Evolutionary conservation across 495 filamentous ascomycete genomes (phyloP).

Genomic region (Aspergillus ellipticus): DNA sequence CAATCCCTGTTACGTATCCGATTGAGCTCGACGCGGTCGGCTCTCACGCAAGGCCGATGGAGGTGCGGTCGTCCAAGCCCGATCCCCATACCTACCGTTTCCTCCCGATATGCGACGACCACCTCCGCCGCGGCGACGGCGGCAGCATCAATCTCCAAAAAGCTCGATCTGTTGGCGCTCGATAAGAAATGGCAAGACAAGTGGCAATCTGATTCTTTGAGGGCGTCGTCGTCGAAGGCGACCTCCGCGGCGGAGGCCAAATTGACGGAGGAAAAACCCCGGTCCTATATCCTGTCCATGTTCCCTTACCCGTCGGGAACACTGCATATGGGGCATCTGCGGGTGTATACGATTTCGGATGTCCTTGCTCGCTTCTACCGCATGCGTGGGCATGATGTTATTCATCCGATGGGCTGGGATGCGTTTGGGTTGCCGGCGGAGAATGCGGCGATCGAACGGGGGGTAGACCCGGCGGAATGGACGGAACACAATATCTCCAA

Average conservation of each 20-base stretch:
- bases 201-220: constrained; percentile 39
- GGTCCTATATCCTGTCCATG: constrained; percentile 83
- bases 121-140: constrained; percentile 24
- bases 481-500: constrained; percentile 71
- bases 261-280: constrained; percentile 31
- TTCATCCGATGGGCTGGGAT: constrained; percentile 93
- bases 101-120: constrained; percentile 15
- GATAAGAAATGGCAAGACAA: constrained; percentile 72
- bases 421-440: constrained; percentile 88
- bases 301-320: constrained; percentile 89
- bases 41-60: constrained; percentile 20
- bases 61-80: constrained; percentile 17
- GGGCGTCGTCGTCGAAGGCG: neutral
- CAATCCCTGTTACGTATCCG: constrained; percentile 27
- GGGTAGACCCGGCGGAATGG: constrained; percentile 74
- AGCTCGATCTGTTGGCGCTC: constrained; percentile 60
- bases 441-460: constrained; percentile 88
- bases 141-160: constrained; percentile 9
- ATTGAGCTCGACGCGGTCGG: constrained; percentile 21
- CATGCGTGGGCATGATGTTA: constrained; percentile 71
- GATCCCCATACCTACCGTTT: constrained; percentile 15
- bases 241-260: constrained; percentile 5
- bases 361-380: constrained; percentile 72
- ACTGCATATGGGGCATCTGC: constrained; percentile 84
- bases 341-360: constrained; percentile 89